phyloP scores from a whole-genome alignment of 371 early-diverging fungal species.

The Syncephalastrum monosporum region DNA sequence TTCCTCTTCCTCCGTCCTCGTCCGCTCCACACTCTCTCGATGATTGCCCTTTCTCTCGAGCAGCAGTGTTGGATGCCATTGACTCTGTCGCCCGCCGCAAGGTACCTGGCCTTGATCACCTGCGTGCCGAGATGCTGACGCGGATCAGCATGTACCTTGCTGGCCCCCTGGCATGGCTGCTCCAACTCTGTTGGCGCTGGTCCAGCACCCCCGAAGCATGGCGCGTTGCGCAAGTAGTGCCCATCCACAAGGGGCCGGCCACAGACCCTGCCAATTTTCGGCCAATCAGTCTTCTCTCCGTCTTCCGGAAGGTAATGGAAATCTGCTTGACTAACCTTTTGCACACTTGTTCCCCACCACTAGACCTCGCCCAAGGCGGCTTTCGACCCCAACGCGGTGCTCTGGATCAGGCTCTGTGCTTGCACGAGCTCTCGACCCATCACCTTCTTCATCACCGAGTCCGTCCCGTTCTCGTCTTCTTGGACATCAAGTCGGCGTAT shows the following conservation, averaged over 20 bases:
- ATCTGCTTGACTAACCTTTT: background rate
- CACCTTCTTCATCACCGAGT: background rate
- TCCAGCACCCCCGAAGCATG: constrained; percentile 15
- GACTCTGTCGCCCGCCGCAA: constrained; percentile 9
- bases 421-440: constrained; percentile 15
- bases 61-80: background rate
- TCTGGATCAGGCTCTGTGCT: constrained; percentile 28
- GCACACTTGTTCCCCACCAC: background rate
- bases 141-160: constrained; percentile 5
- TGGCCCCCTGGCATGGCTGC: constrained; percentile 2
- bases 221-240: constrained; percentile 24
- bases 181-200: constrained; percentile 26
- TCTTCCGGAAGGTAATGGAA: constrained; percentile 16
- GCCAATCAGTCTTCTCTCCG: constrained; percentile 19
- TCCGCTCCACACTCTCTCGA: background rate
- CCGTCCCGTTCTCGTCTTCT: constrained; percentile 17
- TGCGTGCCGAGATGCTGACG: constrained; percentile 22
- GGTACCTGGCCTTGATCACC: constrained; percentile 23
- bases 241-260: constrained; percentile 21
- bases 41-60: background rate
- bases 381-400: constrained; percentile 26
- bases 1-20: background rate
- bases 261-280: constrained; percentile 16
- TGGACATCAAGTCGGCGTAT: constrained; percentile 34
- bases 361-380: constrained; percentile 32